phyloP scores from a whole-genome alignment of 2,329 filamentous ascomycete genomes.

The Trichophyton simii region DNA sequence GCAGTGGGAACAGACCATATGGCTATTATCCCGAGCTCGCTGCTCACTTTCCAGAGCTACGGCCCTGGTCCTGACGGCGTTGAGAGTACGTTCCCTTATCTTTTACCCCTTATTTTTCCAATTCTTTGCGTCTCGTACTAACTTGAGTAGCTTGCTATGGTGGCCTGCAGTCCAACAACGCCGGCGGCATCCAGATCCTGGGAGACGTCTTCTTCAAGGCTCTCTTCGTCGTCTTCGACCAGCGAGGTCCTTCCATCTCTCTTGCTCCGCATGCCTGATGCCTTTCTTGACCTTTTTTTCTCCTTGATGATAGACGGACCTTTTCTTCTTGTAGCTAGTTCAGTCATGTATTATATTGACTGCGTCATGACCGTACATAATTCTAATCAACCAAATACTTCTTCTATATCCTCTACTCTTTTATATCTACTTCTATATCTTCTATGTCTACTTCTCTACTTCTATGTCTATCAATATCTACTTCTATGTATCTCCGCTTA shows the following conservation, averaged over 20 bases:
- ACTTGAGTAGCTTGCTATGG: conserved; percentile 41
- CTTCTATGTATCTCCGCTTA: neutral
- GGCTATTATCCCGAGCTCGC: conserved; percentile 42
- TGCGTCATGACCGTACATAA: neutral
- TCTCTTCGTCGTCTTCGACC: conserved; percentile 49
- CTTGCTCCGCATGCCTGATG: conserved; percentile 35
- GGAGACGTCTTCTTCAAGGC: conserved; percentile 51
- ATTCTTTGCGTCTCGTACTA: conserved; percentile 4
- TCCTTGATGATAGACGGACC: neutral
- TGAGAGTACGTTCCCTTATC: conserved; percentile 23
- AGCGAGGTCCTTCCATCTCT: conserved; percentile 37
- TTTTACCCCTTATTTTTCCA: neutral
- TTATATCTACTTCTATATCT: neutral
- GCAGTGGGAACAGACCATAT: conserved; percentile 39
- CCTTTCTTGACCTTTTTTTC: neutral
- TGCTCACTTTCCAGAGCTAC: conserved; percentile 44
- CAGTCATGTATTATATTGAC: too few relatives aligned
- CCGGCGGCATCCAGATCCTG: conserved; percentile 44
- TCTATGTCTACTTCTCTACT: neutral
- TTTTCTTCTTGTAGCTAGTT: neutral
- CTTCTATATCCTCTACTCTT: neutral
- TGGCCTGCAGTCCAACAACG: conserved; percentile 46
- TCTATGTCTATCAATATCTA: neutral
- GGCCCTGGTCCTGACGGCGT: conserved; percentile 32
- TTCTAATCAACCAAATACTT: neutral